Evolutionary conservation across 2,329 filamentous ascomycete genomes (phyloP), one percentile per base, ranked within the genome.

Genomic region (Aspergillus brunneoviolaceus): DNA sequence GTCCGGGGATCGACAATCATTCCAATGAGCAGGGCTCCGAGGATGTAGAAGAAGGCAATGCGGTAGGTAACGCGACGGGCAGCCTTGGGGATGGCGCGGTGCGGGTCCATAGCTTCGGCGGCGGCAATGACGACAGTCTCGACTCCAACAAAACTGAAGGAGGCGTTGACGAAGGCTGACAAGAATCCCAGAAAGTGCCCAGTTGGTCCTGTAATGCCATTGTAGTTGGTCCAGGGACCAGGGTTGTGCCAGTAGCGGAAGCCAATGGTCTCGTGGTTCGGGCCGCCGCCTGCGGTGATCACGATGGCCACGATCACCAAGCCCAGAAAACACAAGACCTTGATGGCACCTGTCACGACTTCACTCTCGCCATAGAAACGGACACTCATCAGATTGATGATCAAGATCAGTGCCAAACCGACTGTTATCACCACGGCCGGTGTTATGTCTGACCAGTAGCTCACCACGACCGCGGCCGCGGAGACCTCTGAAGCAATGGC

Each of bases 391-490:
- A 74, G 55, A 45, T 74, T 75, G 57, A 74, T 71, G 1, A 57
- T 65, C 47, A 74, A 58, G 25, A 74, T 72, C 16, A 74, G 58
- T 2, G 68, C 63, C 58, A 74, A 55, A 1, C 71, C 68, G 23
- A 74, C 65, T 2, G 66, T 72, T 53, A 96, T 91, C 73, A 91
- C 96, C 48, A 91, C 87, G 53, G 88, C 86, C 54, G 87, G 86
- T 49, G 87, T 83, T 60, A 91, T 74, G 48, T 78, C 69, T 2
- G 83, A 75, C 92, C 92, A 96, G 74, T 89, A 96, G 33, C 87
- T 83, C 54, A 96, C 87, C 1, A 91, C 94, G n/a, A 96, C 85
- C 3, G 91, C 89, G 2, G 91, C 91, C 1, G 91, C 90, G 56
- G 95, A 91, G 51, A 94, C 87, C 73, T 96, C 92, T 19, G 78